A percentile compares a stretch with the other conserved stretches of the same genome.
Conservation (phyloP, 2,329 filamentous ascomycete species). For the Beauveria australis region DNA sequence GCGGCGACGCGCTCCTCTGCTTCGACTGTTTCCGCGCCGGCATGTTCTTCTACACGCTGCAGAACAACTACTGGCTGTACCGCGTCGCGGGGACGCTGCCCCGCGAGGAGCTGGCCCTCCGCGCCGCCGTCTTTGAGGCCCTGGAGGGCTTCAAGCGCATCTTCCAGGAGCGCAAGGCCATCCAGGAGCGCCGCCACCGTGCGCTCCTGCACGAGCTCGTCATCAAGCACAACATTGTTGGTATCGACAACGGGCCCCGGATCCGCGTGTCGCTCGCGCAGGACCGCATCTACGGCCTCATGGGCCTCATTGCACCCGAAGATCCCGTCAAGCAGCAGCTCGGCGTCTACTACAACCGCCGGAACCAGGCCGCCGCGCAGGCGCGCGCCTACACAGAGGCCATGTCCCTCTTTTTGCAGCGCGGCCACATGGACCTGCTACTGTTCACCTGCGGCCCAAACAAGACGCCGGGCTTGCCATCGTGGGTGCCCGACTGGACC, state of each 20-base stretch:
- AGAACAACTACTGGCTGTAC: constrained; percentile 22
- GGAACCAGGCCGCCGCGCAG: constrained; percentile 1
- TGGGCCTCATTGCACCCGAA: constrained; percentile 21
- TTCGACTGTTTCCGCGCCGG: constrained; percentile 20
- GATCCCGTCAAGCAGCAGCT: constrained; percentile 13
- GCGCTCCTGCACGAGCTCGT: constrained; percentile 20
- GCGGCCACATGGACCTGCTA: constrained; percentile 20
- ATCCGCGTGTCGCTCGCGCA: constrained; percentile 21
- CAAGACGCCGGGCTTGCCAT: constrained; percentile 17
- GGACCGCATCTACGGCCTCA: constrained; percentile 24
- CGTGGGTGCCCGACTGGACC: constrained; percentile 28
- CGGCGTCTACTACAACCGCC: constrained; percentile 13
- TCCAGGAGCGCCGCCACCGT: constrained; percentile 16
- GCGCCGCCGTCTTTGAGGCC: constrained; percentile 17
- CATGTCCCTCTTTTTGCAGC: constrained; percentile 16
- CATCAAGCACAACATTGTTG: constrained; percentile 22
- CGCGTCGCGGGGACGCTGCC: constrained; percentile 10
- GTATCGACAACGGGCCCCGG: constrained; percentile 3
- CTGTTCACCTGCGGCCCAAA: constrained; percentile 23
- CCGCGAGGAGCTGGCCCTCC: constrained; percentile 12
- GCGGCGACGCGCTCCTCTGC: constrained; percentile 19
- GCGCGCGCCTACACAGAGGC: constrained; percentile 16
- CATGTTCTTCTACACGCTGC: constrained; percentile 22
- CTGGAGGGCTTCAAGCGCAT: constrained; percentile 18
- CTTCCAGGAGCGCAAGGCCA: constrained; percentile 22